These are phyloP conservation scores for Leccinum angustisporum DNA, from an alignment of 1,284 basidiomycete species.

Conservation along the genomic window DNA sequence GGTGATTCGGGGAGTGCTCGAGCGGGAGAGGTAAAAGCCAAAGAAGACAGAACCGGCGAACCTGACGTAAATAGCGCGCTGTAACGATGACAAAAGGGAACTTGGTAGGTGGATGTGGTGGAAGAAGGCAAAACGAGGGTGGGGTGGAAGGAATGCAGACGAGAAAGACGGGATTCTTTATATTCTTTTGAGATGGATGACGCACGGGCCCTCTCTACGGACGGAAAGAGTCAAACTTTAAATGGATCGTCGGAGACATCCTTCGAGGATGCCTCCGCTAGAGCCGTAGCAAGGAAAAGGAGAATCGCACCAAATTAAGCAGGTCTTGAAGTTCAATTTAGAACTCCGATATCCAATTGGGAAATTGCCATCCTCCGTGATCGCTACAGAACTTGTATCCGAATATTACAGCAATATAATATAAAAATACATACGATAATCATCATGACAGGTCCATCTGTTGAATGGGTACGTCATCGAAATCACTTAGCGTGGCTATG, in stretches of 20 bases:
- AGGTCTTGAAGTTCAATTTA: conserved; percentile 31
- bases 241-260: conserved; percentile 24
- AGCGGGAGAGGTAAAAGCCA: conserved; percentile 14
- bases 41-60: conserved; percentile 11
- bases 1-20: conserved; percentile 24
- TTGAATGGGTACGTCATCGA: conserved; percentile 19
- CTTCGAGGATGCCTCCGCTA: conserved; percentile 28
- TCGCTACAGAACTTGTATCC: conserved; percentile 4
- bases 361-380: conserved; percentile 20
- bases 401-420: background rate
- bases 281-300: conserved; percentile 17
- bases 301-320: conserved; percentile 23
- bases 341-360: conserved; percentile 18
- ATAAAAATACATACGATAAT: conserved; percentile 13
- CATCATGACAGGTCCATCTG: conserved; percentile 33
- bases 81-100: conserved; percentile 11
- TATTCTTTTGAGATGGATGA: conserved; percentile 23
- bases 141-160: conserved; percentile 9
- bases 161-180: conserved; percentile 21
- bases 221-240: conserved; percentile 21
- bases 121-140: conserved; percentile 10
- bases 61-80: conserved; percentile 28
- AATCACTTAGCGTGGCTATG: conserved; percentile 20
- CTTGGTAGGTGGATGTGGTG: conserved; percentile 17
- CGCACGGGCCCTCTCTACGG: conserved; percentile 30